Conservation (phyloP, 805 yeast genomes). For the Candida gorgasii region DNA sequence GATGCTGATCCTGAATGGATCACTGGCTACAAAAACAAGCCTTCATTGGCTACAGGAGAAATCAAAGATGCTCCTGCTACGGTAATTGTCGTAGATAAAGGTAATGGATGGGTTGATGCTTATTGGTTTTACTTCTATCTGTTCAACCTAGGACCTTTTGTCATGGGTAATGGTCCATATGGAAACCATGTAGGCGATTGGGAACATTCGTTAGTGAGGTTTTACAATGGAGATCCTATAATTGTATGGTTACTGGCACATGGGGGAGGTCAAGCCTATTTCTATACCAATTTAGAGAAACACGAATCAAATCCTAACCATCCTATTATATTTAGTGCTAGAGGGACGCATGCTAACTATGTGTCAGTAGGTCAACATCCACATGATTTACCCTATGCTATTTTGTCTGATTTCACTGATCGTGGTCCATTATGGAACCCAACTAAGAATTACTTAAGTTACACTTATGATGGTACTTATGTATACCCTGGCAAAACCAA, state of each 20-base stretch:
- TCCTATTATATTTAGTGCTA: constrained; percentile 84
- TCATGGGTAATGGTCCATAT: constrained; percentile 96
- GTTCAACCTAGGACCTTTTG: constrained; percentile 93
- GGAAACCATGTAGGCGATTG: constrained; percentile 98
- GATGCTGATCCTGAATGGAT: constrained; percentile 77
- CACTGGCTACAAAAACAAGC: constrained; percentile 68
- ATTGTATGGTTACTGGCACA: constrained; percentile 97
- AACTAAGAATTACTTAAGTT: constrained; percentile 73
- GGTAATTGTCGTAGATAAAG: constrained; percentile 83
- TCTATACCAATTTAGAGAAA: constrained; percentile 73
- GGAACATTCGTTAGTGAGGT: constrained; percentile 92
- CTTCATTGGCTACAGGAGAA: constrained; percentile 69
- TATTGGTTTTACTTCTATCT: constrained; percentile 96
- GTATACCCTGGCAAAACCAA: constrained; percentile 45
- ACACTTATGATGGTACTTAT: constrained; percentile 66
- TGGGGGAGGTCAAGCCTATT: constrained; percentile 93
- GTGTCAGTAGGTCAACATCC: constrained; percentile 96
- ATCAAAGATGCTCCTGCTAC: constrained; percentile 78
- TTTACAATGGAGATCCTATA: constrained; percentile 75
- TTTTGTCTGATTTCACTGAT: constrained; percentile 90
- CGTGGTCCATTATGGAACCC: constrained; percentile 97
- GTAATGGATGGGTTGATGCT: constrained; percentile 93
- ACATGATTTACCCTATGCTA: constrained; percentile 91
- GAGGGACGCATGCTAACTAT: constrained; percentile 97
- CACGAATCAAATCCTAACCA: constrained; percentile 42